Evolutionary conservation across 2,329 filamentous ascomycete genomes (phyloP).

Genomic region (Blastomyces silverae): DNA sequence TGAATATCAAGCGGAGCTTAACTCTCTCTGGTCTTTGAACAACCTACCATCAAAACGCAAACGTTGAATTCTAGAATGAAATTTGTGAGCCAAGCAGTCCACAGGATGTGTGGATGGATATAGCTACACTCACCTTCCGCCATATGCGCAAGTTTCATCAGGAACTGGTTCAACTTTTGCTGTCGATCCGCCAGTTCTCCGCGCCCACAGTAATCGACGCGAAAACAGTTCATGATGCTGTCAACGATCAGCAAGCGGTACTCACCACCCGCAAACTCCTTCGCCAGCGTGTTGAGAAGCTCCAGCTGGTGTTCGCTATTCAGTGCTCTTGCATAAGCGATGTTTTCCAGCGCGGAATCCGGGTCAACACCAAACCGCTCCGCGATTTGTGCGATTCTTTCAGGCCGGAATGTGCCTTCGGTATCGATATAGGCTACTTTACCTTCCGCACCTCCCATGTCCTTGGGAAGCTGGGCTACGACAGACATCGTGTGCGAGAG

Average conservation of each 20-base stretch:
- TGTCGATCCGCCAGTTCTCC: conserved; percentile 63
- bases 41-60: conserved; percentile 53
- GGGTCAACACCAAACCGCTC: conserved; percentile 58
- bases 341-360: conserved; percentile 57
- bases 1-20: not conserved
- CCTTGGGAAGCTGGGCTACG: conserved; percentile 50
- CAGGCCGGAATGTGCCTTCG: conserved; percentile 60
- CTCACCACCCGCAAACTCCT: conserved; percentile 56
- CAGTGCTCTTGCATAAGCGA: conserved; percentile 56
- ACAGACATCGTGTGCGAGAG: conserved; percentile 63
- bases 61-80: conserved; percentile 56
- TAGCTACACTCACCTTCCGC: conserved; percentile 47
- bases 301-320: conserved; percentile 63
- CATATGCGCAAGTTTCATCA: conserved; percentile 58
- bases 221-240: conserved; percentile 63
- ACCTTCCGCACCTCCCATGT: conserved; percentile 60
- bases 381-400: conserved; percentile 60
- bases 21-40: not conserved
- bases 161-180: conserved; percentile 59
- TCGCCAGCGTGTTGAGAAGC: conserved; percentile 54
- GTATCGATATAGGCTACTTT: conserved; percentile 65
- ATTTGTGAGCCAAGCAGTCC: conserved; percentile 16
- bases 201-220: conserved; percentile 60
- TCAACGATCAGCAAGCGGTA: conserved; percentile 62
- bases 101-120: not conserved